Conservation (phyloP, 2,329 filamentous ascomycete species). For the Alternaria postmessia region DNA sequence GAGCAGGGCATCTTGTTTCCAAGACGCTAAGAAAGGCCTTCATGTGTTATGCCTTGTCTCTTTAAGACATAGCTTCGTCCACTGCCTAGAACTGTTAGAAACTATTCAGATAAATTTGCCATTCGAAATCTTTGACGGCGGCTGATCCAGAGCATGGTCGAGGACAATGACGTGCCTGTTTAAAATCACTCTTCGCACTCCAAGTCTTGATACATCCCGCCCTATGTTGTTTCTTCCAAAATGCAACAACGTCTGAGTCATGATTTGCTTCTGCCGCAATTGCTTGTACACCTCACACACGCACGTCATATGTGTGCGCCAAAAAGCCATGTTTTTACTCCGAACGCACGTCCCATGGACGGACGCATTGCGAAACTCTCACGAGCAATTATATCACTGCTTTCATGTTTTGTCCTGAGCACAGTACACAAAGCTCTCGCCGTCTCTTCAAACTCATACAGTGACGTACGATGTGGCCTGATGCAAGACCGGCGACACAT, state of each 20-base stretch:
- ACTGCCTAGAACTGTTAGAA: no score
- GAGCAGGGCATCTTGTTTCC: neutral
- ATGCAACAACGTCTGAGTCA: neutral
- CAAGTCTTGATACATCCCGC: neutral
- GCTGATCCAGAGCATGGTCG: neutral
- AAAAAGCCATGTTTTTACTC: neutral
- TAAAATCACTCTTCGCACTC: neutral
- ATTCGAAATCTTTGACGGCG: neutral
- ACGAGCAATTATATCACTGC: neutral
- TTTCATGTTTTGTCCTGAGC: neutral
- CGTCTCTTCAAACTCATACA: neutral
- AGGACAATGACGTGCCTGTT: neutral
- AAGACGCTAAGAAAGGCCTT: neutral
- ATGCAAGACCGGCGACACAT: neutral
- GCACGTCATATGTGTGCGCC: neutral
- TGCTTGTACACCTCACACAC: neutral
- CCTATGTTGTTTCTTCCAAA: neutral
- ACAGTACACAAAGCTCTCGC: neutral
- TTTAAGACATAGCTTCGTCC: no score
- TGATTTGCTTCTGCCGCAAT: conserved; percentile 2
- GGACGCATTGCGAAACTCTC: neutral
- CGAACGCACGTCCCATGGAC: neutral
- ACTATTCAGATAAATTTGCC: neutral
- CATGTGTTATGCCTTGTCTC: neutral
- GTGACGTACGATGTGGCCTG: neutral